A percentile compares a stretch with the other conserved stretches of the same genome.
phyloP scores from a whole-genome alignment of 2,329 filamentous ascomycete genomes.

The Raffaelea ambrosiae region DNA sequence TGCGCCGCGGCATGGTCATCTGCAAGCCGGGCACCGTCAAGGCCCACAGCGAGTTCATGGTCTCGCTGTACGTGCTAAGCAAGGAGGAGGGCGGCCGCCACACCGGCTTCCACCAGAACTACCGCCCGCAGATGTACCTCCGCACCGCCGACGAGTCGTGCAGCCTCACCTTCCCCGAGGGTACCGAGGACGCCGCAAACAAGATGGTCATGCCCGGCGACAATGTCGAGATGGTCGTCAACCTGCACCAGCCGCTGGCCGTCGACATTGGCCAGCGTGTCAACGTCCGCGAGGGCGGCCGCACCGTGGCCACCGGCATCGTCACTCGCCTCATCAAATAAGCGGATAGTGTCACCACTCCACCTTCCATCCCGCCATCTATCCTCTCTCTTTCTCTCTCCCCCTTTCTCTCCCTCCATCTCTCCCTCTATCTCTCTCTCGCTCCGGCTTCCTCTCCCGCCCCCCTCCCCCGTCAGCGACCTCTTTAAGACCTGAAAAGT shows the following conservation, averaged over 20 bases:
- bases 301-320: conserved; percentile 77
- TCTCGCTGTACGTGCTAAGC: conserved; percentile 92
- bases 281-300: conserved; percentile 95
- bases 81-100: conserved; percentile 98
- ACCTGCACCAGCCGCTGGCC: conserved; percentile 76
- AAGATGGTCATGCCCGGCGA: conserved; percentile 97
- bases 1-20: conserved; percentile 91
- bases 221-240: conserved; percentile 95
- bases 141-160: conserved; percentile 80
- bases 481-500: too few relatives aligned
- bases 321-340: conserved; percentile 64
- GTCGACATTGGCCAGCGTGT: conserved; percentile 90
- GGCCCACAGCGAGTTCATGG: conserved; percentile 84
- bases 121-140: conserved; percentile 93
- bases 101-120: conserved; percentile 92
- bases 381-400: too few relatives aligned
- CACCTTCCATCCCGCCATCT: too few relatives aligned
- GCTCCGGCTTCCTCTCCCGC: background rate
- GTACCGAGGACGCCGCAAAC: conserved; percentile 58
- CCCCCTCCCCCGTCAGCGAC: too few relatives aligned
- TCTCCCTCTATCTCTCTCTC: background rate
- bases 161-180: conserved; percentile 79
- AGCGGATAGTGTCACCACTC: too few relatives aligned
- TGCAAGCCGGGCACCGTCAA: conserved; percentile 75
- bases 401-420: too few relatives aligned